These are phyloP conservation scores for Globisporangium apiculatum DNA, from an alignment of 352 stramenopile species.

Conservation along the genomic window DNA sequence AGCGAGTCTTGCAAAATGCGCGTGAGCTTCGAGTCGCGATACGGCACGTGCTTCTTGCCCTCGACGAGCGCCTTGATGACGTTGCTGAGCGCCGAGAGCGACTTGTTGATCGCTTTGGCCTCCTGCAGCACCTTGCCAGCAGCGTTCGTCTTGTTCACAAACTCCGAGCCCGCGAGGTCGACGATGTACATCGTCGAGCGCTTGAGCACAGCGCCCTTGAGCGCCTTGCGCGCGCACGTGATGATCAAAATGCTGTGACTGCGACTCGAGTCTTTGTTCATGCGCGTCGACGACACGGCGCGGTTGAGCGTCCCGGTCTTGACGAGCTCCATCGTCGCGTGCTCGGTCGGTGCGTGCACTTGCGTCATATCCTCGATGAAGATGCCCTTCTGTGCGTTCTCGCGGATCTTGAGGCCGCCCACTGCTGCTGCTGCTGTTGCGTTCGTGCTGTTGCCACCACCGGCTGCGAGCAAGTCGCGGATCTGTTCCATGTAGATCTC, in stretches of 20 bases:
- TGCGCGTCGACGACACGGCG: conserved; percentile 18
- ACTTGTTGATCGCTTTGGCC: conserved; percentile 85
- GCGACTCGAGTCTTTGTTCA: too few relatives aligned
- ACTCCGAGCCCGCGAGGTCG: conserved; percentile 78
- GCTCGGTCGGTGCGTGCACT: conserved; percentile 25
- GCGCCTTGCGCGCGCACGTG: conserved; percentile 22
- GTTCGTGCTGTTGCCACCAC: conserved; percentile 3
- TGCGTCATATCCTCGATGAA: conserved; percentile 74
- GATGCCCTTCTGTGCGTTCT: conserved; percentile 56
- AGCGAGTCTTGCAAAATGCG: conserved; percentile 86
- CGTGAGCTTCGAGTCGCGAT: conserved; percentile 83
- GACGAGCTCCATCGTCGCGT: conserved; percentile 56
- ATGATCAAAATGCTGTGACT: conserved; percentile 51
- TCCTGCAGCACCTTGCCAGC: conserved; percentile 75
- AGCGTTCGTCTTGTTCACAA: conserved; percentile 80
- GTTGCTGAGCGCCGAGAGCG: conserved; percentile 75
- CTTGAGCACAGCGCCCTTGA: conserved; percentile 21
- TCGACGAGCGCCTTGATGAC: conserved; percentile 81
- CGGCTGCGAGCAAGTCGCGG: conserved; percentile 45
- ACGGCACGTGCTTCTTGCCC: conserved; percentile 65
- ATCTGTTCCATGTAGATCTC: conserved; percentile 90
- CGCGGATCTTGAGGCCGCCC: conserved; percentile 60
- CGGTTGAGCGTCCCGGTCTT: conserved; percentile 55
- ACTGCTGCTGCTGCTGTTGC: conserved; percentile 9
- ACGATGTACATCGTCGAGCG: conserved; percentile 77